Percentiles rank a stretch among this genome's conserved stretches.
phyloP scores from a whole-genome alignment of 2,329 filamentous ascomycete species.

The Aspergillus texensis region DNA sequence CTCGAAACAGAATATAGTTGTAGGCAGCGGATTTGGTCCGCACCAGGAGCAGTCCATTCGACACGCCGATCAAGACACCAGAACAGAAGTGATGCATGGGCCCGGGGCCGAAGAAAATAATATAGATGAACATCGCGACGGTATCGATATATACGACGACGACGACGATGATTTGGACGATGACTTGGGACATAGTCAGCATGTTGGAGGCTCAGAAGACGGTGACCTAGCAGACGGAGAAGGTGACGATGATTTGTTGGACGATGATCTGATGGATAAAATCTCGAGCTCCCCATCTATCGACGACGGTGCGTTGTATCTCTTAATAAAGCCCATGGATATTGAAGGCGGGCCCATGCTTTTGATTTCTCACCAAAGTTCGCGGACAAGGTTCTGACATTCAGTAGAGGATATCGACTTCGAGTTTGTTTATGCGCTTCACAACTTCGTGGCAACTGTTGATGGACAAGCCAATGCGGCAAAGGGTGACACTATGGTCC shows the following conservation, averaged over 20 bases:
- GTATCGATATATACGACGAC: constrained; percentile 36
- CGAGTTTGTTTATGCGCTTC: constrained; percentile 97
- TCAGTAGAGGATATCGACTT: constrained; percentile 98
- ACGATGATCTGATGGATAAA: constrained; percentile 96
- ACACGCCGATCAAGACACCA: constrained; percentile 75
- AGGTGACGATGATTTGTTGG: constrained; percentile 68
- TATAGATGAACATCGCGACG: constrained; percentile 39
- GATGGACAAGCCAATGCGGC: constrained; percentile 98
- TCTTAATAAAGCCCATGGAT: neutral
- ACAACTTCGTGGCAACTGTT: constrained; percentile 96
- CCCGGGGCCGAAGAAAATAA: constrained; percentile 63
- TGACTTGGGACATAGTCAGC: constrained; percentile 25
- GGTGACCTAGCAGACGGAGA: constrained; percentile 65
- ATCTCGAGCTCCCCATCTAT: constrained; percentile 99
- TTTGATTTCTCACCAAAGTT: neutral
- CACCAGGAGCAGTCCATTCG: constrained; percentile 86
- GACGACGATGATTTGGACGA: constrained; percentile 38
- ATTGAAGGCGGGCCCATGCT: neutral
- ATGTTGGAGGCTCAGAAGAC: constrained; percentile 42
- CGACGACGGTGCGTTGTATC: constrained; percentile 74
- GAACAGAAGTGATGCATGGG: constrained; percentile 69
- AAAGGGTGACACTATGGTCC: constrained; percentile 97
- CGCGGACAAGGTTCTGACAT: constrained; percentile 71
- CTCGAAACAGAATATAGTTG: constrained; percentile 56
- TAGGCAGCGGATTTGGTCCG: constrained; percentile 64